Conservation (phyloP, 2,329 filamentous ascomycete species). For the Fusarium pseudonygamai region DNA sequence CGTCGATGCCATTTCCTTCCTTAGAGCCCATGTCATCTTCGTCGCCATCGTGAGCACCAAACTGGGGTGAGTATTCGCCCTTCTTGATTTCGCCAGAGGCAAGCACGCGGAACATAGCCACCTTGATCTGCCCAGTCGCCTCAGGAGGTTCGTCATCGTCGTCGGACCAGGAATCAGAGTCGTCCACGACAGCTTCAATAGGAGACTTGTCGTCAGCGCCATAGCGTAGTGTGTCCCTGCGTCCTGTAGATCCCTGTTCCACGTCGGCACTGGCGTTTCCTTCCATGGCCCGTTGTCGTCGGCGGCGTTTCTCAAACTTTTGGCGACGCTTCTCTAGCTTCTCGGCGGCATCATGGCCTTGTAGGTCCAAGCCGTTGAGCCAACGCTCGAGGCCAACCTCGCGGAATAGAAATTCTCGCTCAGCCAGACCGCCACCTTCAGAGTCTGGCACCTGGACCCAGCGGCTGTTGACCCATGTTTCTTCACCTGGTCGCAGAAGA, state of each 20-base stretch:
- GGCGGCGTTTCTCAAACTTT: conserved; percentile 76
- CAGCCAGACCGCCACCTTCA: conserved; percentile 92
- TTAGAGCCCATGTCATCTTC: conserved; percentile 67
- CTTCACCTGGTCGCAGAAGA: conserved; percentile 87
- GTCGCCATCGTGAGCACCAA: conserved; percentile 95
- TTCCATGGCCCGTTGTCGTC: conserved; percentile 66
- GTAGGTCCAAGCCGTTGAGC: conserved; percentile 95
- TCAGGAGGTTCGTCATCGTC: conserved; percentile 91
- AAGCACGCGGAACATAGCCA: conserved; percentile 93
- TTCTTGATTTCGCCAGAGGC: conserved; percentile 97
- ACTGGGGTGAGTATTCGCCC: conserved; percentile 97
- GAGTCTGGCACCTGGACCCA: conserved; percentile 95
- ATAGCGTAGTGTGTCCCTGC: conserved; percentile 76
- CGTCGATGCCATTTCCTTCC: conserved; percentile 71
- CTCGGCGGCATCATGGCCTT: conserved; percentile 89
- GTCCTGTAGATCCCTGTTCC: conserved; percentile 55
- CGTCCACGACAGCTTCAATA: conserved; percentile 73
- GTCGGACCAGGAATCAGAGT: conserved; percentile 79
- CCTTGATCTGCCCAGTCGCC: conserved; percentile 96
- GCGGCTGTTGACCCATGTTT: conserved; percentile 98
- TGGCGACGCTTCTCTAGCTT: conserved; percentile 88
- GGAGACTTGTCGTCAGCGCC: conserved; percentile 79
- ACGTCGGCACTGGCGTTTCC: conserved; percentile 47
- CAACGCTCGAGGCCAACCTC: conserved; percentile 96
- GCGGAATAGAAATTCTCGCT: conserved; percentile 95